Evolutionary conservation across 225 moss, liverwort and hornwort species (phyloP).

Genomic region (Pleurozium schreberi): DNA sequence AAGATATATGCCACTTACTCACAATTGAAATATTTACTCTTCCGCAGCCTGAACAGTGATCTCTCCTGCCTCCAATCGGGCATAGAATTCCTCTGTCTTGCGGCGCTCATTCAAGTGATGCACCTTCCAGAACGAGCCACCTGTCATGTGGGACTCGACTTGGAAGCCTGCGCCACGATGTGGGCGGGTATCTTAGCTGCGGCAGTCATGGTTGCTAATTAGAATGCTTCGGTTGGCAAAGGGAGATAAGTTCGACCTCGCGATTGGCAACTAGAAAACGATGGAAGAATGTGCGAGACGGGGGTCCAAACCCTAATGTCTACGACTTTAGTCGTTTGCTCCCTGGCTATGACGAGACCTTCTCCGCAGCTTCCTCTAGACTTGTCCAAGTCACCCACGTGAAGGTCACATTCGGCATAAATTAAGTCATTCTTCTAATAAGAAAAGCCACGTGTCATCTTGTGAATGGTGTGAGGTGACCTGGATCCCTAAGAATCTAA

Average conservation of each 20-base stretch:
- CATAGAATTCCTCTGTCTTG: conserved; percentile 39
- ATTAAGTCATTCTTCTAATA: no score
- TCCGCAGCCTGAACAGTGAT: conserved; percentile 11
- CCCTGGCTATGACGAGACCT: no score
- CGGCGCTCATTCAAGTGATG: conserved; percentile 44
- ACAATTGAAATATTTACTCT: background rate
- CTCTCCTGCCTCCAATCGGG: conserved; percentile 35
- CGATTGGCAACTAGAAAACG: background rate
- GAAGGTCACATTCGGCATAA: no score
- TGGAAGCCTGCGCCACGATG: conserved; percentile 24
- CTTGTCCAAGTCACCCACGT: no score
- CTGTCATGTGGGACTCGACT: conserved; percentile 18
- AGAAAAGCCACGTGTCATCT: no score
- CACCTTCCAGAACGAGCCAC: conserved; percentile 36
- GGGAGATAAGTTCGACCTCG: no score
- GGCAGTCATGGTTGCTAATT: conserved; percentile 6
- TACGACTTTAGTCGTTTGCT: background rate
- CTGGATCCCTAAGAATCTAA: no score
- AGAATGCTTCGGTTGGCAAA: background rate
- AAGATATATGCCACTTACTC: background rate
- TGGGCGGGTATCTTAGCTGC: conserved; percentile 40
- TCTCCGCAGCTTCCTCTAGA: background rate
- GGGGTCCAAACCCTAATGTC: background rate
- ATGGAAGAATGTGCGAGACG: background rate
- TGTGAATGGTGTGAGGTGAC: no score